phyloP scores from a whole-genome alignment of 78 protist genomes.

The Pigoraptor vietnamica region DNA sequence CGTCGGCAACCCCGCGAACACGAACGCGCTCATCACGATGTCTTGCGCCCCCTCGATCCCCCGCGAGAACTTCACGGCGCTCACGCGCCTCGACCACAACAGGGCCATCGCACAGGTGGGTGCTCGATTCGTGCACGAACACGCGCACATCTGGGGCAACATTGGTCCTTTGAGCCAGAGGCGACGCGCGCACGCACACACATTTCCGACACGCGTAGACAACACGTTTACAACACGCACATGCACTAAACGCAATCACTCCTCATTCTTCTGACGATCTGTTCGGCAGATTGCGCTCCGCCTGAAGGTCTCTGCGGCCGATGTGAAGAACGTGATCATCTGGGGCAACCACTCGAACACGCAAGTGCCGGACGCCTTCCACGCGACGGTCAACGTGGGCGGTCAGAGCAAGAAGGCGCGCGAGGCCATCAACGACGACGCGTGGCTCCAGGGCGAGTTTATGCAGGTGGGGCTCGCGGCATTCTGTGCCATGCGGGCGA shows the following conservation, averaged over 20 bases:
- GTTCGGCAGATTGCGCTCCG: slow-evolving; percentile 32
- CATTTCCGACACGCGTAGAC: no score
- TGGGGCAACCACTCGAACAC: slow-evolving; percentile 93
- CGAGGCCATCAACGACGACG: slow-evolving; percentile 11
- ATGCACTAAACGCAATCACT: not conserved
- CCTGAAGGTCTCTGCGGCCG: slow-evolving; percentile 30
- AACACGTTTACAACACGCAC: not conserved
- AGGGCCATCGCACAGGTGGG: not conserved
- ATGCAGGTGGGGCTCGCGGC: not conserved
- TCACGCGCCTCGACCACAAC: slow-evolving; percentile 82
- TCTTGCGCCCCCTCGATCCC: slow-evolving; percentile 77
- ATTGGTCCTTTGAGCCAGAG: no score
- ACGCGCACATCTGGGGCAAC: no score
- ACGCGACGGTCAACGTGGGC: not conserved
- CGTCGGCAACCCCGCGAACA: slow-evolving; percentile 97
- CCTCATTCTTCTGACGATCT: not conserved
- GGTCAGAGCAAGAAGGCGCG: not conserved
- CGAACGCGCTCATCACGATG: slow-evolving; percentile 75
- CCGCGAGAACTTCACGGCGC: slow-evolving; percentile 73
- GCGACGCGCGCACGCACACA: no score
- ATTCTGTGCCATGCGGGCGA: no score
- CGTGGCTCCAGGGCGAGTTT: slow-evolving; percentile 5
- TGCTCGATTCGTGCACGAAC: not conserved
- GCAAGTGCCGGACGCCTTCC: slow-evolving; percentile 64
- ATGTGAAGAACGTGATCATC: slow-evolving; percentile 68